A percentile compares a stretch with the other conserved stretches of the same genome.
Evolutionary conservation across 2,329 filamentous ascomycete genomes (phyloP).

Genomic region (Cladosporium sp.): DNA sequence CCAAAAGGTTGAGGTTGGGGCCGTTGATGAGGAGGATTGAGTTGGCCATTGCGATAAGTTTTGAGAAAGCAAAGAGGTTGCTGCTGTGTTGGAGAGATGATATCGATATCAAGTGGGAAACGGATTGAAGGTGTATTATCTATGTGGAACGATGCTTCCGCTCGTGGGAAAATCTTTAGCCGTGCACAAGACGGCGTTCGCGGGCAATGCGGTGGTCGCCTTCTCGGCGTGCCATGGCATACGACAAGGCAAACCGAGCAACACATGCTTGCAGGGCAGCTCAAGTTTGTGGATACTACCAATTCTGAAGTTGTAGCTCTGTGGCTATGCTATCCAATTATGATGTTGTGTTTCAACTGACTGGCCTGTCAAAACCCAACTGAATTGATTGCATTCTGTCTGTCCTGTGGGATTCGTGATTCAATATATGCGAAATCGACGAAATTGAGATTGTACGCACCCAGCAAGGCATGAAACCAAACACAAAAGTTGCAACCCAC

Average conservation of each 20-base stretch:
- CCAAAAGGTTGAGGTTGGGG: slow-evolving; percentile 80
- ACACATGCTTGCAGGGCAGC: not conserved
- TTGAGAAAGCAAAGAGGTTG: not conserved
- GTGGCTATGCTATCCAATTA: too few species aligned
- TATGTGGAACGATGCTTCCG: not conserved
- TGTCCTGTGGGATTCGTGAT: too few species aligned
- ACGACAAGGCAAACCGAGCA: too few species aligned
- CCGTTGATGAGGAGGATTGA: slow-evolving; percentile 74
- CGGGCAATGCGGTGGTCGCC: not conserved
- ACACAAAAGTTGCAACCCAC: too few species aligned
- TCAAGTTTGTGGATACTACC: too few species aligned
- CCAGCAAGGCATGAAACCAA: too few species aligned
- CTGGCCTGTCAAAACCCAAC: too few species aligned
- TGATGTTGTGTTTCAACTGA: too few species aligned
- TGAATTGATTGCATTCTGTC: too few species aligned
- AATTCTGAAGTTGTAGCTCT: too few species aligned
- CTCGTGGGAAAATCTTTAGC: slow-evolving; percentile 13
- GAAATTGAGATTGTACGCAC: too few species aligned
- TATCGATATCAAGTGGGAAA: not conserved
- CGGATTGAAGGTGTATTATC: not conserved
- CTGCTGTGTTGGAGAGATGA: not conserved
- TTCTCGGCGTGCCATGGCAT: not conserved
- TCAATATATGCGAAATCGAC: too few species aligned
- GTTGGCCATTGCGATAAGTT: slow-evolving; percentile 34
- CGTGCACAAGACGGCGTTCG: not conserved